Conservation (phyloP, 805 yeast species). For the Pichia manshurica region DNA sequence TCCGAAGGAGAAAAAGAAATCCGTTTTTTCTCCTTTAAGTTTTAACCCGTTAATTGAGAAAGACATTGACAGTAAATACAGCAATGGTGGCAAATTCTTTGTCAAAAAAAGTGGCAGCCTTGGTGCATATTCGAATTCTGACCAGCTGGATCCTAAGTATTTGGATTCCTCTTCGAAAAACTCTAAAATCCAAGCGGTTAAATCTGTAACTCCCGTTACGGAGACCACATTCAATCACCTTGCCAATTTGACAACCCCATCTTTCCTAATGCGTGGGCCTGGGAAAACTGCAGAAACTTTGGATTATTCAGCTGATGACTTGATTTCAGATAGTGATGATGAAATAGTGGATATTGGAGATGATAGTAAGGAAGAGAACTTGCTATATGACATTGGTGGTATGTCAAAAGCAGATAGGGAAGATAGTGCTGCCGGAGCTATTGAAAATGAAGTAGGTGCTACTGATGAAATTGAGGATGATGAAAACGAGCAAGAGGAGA, state of each 20-base stretch:
- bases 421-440: constrained; percentile 14
- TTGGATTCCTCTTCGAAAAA: neutral
- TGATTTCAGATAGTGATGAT: constrained; percentile 29
- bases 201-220: neutral
- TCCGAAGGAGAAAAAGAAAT: constrained; percentile 39
- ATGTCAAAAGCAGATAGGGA: constrained; percentile 9
- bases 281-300: constrained; percentile 13
- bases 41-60: constrained; percentile 76
- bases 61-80: constrained; percentile 79
- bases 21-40: constrained; percentile 75
- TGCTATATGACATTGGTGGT: neutral
- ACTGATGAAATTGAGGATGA: neutral
- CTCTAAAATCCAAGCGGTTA: neutral
- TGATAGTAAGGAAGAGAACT: neutral
- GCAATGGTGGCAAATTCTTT: constrained; percentile 85
- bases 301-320: constrained; percentile 15
- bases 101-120: constrained; percentile 30
- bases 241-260: constrained; percentile 18
- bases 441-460: constrained; percentile 7
- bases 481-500: constrained; percentile 4
- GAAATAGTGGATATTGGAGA: neutral
- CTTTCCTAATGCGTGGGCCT: constrained; percentile 15
- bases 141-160: neutral
- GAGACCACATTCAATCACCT: neutral
- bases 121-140: no score